Conservation (phyloP, 2,329 filamentous ascomycete species). For the Botryotinia convoluta region DNA sequence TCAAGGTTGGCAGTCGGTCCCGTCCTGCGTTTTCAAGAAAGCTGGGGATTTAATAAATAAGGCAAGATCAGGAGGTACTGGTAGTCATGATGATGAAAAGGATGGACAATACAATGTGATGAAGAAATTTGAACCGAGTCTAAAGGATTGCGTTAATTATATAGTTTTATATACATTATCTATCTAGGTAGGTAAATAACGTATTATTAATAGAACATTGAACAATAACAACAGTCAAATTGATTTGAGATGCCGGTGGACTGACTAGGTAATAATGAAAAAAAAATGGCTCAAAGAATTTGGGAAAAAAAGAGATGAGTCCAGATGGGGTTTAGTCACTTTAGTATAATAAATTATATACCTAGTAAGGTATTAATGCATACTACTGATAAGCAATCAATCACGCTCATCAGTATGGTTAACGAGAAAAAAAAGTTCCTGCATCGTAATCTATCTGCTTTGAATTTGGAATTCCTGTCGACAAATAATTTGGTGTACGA, state of each 20-base stretch:
- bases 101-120: neutral
- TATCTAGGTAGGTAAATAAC: neutral
- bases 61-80: neutral
- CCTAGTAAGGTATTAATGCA: neutral
- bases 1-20: neutral
- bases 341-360: neutral
- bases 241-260: neutral
- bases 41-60: neutral
- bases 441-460: neutral
- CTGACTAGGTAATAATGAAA: neutral
- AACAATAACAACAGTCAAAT: neutral
- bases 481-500: neutral
- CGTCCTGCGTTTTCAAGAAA: neutral
- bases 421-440: conserved; percentile 10
- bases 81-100: neutral
- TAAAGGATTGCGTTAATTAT: neutral
- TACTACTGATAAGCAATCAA: neutral
- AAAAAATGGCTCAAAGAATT: conserved; percentile 1
- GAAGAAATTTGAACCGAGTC: neutral
- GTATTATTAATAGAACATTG: neutral
- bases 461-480: neutral
- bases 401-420: neutral
- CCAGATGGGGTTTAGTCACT: neutral
- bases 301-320: neutral
- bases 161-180: neutral